Base-by-base conservation (phyloP, 805 yeast species). In the Ogataea nakhonphanomensis region DNA sequence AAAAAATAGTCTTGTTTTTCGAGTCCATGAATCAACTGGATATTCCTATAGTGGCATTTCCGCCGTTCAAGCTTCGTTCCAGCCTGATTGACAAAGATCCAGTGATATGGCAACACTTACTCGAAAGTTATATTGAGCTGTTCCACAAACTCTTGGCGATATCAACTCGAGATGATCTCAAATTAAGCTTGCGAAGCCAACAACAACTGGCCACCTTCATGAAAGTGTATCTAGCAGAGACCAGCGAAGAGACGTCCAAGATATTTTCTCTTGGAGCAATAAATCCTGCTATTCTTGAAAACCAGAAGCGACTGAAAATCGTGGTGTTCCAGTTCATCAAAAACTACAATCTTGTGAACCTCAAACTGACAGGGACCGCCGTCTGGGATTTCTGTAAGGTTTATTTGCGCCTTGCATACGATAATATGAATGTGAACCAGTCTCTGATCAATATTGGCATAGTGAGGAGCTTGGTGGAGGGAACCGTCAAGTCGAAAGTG, bases 61-160 rank as follows among this genome's bases (percentile, higher is more conserved):
- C 93, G 7, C 89, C 90, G 1, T 83, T 84, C 62, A 74, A 75
- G 45, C 69, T 84, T 21, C 67, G 93, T 25, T 84, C 90, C 0
- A 78, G 87, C n/a, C 65, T 84, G 55, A 80, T 82, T 6, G 93
- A 84, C 54, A 84, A 78, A 45, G 95, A 84, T 55, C 95, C 95
- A 0, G 89, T 84, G 15, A 84, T 84, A 7, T 84, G 91, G 89
- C 82, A 75, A 4, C 88, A 83, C 57, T 61, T 82, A 14, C 60
- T 84, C 12, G 86, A 81, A 49, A 75, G 76, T 3, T 84, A 82
- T 58, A 76, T 83, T 39, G 58, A 55, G 12, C 64, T 78, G 14
- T 71, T 79, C 49, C 66, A 73, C 41, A 74, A 66, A 43, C 57
- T 84, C 29, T 58, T 74, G 25, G 44, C 50, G 8, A 33, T 62